Base-by-base conservation (phyloP, 352 stramenopile genomes). In the Aphanomyces cochlioides region DNA sequence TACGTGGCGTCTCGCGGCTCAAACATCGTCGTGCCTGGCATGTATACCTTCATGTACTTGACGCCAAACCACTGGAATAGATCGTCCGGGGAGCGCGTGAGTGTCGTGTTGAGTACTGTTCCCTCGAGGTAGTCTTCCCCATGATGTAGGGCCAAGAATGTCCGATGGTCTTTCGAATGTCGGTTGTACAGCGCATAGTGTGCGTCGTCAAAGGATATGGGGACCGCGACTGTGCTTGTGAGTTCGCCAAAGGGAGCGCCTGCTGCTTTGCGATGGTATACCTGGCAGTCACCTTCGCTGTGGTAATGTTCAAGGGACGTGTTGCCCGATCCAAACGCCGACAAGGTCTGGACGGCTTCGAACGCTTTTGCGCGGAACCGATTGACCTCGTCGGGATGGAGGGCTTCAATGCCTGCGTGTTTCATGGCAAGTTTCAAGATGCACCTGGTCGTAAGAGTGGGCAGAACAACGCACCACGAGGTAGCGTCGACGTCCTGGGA, bases 41-140 rank as follows among this genome's bases (percentile, higher is more conserved):
- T n/a, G 19, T 66, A 50, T 10, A 48, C 37, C 57, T 66, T 66
- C 28, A 47, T 47, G 57, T 66, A 66, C 57, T 66, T 66, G 57
- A 41, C 57, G 15, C 57, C 57, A 40, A 66, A 41, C 21, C 21
- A 66, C 10, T 53, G 38, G 39, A 66, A 66, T 3, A 40, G 57
- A 40, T 66, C 57, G 10, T 66, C 15, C 15, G 39, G 7, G 7
- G 57, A 45, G 1, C 10, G 10, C 7, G 28, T 13, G 34, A 56
- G 10, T 6, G 59, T 53, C n/a, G 38, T 67, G 59, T 67, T 67
- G 15, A 67, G n/a, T 7, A 67, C 21, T 21, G 38, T 13, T 19
- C 59, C 59, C 56, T 67, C 59, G 4, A 67, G 59, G 40, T 67
- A 67, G 41, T 67, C 37, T 5, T 47, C 41, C 1, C 15, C 59